phyloP scores from a whole-genome alignment of 371 early-diverging fungal species.

The Zancudomyces culisetae region DNA sequence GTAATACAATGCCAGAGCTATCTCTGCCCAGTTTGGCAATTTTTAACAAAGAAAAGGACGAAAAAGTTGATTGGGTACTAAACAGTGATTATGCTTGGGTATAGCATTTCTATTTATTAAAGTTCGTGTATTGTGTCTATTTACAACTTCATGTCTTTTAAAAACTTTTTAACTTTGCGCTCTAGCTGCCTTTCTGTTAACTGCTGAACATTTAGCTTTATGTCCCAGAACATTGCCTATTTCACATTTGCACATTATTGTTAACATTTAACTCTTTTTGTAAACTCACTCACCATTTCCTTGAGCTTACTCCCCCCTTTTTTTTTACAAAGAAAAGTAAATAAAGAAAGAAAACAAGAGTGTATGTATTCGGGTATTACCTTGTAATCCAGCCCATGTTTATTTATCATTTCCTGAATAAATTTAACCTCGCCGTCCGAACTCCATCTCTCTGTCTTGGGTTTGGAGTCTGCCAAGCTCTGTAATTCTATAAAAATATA shows the following conservation, averaged over 20 bases:
- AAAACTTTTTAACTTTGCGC: constrained; percentile 28
- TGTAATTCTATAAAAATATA: constrained; percentile 8
- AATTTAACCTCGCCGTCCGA: constrained; percentile 43
- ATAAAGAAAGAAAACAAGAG: too few relatives aligned
- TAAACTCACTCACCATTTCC: too few relatives aligned
- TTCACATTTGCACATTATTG: not conserved
- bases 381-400: constrained; percentile 62
- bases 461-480: constrained; percentile 24
- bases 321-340: too few relatives aligned
- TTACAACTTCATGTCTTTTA: constrained; percentile 8
- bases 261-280: too few relatives aligned
- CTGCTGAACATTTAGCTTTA: constrained; percentile 61
- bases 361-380: too few relatives aligned
- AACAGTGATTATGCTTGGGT: not conserved
- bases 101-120: not conserved
- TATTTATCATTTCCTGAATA: constrained; percentile 41
- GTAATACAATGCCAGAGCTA: too few relatives aligned
- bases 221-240: constrained; percentile 70
- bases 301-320: too few relatives aligned
- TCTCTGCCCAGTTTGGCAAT: not conserved
- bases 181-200: constrained; percentile 55
- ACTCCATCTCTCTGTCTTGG: constrained; percentile 35
- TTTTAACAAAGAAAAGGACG: not conserved
- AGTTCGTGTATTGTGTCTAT: not conserved
- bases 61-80: not conserved